phyloP scores from a whole-genome alignment of 108 stramenopile genomes.

The Hondaea fermentalgiana region DNA sequence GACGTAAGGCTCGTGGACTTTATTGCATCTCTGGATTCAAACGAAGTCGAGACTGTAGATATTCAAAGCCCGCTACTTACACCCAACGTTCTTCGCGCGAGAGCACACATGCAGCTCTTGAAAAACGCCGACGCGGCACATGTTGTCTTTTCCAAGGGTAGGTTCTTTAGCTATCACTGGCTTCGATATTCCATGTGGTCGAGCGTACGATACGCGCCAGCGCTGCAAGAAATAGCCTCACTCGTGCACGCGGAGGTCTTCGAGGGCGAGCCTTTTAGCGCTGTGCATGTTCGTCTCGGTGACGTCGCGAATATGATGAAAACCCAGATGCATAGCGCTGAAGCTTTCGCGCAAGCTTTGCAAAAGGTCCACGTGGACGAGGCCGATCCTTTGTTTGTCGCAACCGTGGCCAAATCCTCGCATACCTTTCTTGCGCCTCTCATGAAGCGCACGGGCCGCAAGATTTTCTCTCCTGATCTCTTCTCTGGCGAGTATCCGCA shows the following conservation, averaged over 20 bases:
- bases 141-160: background rate
- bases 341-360: no score
- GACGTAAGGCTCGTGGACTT: background rate
- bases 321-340: background rate
- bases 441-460: background rate
- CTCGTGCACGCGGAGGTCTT: background rate
- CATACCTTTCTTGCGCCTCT: background rate
- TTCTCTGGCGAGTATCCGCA: background rate
- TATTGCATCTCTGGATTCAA: background rate
- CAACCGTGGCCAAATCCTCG: background rate
- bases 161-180: background rate
- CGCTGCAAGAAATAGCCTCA: background rate
- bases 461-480: background rate
- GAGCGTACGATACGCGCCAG: background rate
- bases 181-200: background rate
- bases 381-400: background rate
- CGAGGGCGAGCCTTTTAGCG: background rate
- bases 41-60: background rate
- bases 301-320: background rate
- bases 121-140: background rate
- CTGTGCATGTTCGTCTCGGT: background rate
- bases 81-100: background rate
- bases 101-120: background rate
- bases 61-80: background rate
- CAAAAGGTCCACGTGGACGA: background rate